Base-by-base conservation (phyloP, 768 basidiomycete species). In the Galerina marginata region DNA sequence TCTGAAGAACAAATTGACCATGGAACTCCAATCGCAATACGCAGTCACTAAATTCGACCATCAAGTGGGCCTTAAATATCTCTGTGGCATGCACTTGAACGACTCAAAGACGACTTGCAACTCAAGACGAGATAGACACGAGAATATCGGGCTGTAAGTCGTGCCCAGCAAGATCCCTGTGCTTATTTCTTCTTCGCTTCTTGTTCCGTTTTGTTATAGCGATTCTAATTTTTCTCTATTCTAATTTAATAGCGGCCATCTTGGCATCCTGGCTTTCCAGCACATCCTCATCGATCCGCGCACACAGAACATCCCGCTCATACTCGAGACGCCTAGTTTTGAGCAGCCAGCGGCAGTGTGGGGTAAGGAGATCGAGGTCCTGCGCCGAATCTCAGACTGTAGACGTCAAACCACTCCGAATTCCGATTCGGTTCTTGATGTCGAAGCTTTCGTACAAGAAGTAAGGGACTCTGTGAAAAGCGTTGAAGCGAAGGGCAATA, bases 1-100 rank as follows among this genome's bases (percentile, higher is more conserved):
- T 40, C 38, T n/a, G 38, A 5, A 40, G 42, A 23, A 9, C 39
- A 12, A 26, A 12, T 11, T 33, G 4, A n/a, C 14, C 39, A 43
- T 20, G 26, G 20, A 4, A 33, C 29, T 12, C n/a, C 4, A 26
- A 7, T 16, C 14, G 29, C 15, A 6, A 6, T 37, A 23, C 16
- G 14, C 64, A 86, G 91, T 93, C 72, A 67, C 76, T 10, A 75
- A 82, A 47, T 93, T 95, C 65, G 87, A 91, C 36, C 67, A 78
- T n/a, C 75, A 83, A 60, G 80, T 96, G 3, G 92, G 94, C 2
- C 66, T 92, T 25, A 69, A 79, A 11, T 95, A 93, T 69, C 84
- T 95, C 14, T 81, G 86, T 3, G 93, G 89, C 1, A 89, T 95
- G 84, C 94, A 96, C 67, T 69, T 95, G 46, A 96, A 96, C 69